Evolutionary conservation across 805 yeast genomes (phyloP).

Genomic region (Myxozyma nipponensis): DNA sequence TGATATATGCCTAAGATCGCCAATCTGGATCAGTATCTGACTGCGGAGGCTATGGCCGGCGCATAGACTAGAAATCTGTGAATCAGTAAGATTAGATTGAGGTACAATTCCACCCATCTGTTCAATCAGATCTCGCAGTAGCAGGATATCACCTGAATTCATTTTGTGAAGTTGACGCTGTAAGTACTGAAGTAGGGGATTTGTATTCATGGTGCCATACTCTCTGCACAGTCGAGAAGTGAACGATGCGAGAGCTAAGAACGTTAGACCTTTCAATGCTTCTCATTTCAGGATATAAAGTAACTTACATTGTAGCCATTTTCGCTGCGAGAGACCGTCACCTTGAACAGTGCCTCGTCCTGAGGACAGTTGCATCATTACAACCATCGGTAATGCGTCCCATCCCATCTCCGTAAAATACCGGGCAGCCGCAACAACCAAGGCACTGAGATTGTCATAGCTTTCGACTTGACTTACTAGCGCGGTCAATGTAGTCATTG

Average conservation of each 20-base stretch:
- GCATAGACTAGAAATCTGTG: conserved; percentile 62
- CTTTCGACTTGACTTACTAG: conserved; percentile 81
- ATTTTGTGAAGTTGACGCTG: conserved; percentile 59
- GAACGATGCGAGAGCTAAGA: conserved; percentile 62
- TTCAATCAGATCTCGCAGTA: conserved; percentile 62
- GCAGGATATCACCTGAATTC: conserved; percentile 56
- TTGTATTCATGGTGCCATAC: conserved; percentile 54
- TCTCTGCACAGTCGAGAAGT: conserved; percentile 65
- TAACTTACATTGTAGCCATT: conserved; percentile 64
- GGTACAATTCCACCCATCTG: conserved; percentile 79
- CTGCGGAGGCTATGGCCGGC: conserved; percentile 58
- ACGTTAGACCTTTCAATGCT: background rate
- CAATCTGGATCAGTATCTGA: conserved; percentile 44
- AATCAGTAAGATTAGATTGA: conserved; percentile 59
- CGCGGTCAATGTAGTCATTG: conserved; percentile 69
- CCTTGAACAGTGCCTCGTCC: conserved; percentile 65
- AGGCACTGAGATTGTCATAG: conserved; percentile 76
- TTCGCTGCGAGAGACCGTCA: conserved; percentile 75
- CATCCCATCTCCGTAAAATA: conserved; percentile 74
- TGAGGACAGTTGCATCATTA: conserved; percentile 64
- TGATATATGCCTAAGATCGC: conserved; percentile 53
- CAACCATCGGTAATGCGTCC: conserved; percentile 75
- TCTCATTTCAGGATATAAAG: background rate
- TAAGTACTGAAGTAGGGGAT: conserved; percentile 57
- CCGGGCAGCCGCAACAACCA: conserved; percentile 74